Base-by-base conservation (phyloP, 139 green algal species). In the Desmodesmus armatus region DNA sequence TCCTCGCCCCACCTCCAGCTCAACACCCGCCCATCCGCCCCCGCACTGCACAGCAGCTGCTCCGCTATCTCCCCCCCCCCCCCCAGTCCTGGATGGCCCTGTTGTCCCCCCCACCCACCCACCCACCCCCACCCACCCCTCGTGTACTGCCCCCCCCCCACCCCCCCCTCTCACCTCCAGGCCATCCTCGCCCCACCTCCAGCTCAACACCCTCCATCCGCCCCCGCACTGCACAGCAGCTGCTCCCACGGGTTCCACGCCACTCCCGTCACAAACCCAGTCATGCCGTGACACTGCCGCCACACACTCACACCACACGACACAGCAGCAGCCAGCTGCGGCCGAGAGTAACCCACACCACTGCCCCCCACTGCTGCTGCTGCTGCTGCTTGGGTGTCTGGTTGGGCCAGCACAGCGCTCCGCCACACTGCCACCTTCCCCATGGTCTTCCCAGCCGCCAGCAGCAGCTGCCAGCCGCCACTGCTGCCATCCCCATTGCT, bases 361-460 rank as follows among this genome's bases (percentile, higher is more conserved):
- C n/a, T n/a, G n/a, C n/a, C n/a, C n/a, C n/a, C n/a, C 55, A 29
- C 71, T 75, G 71, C 43, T 41, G 11, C 43, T 13, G 29, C 71
- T 39, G 41, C 71, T n/a, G 43, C 71, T 39, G 71, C 71, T 39
- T 40, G 41, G 31, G 51, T 37, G 60, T 49, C 75, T 71, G 44
- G 27, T 41, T 4, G 43, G 27, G 51, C 23, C 21, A 76, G 5
- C 7, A 27, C 27, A 41, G n/a, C 69, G 29, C 80, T 86, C 17
- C 51, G 47, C 80, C 80, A 86, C 0, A 80, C 49, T 40, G 69
- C 33, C 1, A 86, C 66, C 15, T 41, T 35, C 15, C 80, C 80
- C 3, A 86, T 49, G 19, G 67, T 69, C 72, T 86, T 86, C 3
- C 69, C 80, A 27, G 80, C 80, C 35, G 67, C 80, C 15, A 86